Evolutionary conservation across 2,329 filamentous ascomycete genomes (phyloP), one percentile per base, ranked within the genome.

Genomic region (Paracoccidioides lutzii): DNA sequence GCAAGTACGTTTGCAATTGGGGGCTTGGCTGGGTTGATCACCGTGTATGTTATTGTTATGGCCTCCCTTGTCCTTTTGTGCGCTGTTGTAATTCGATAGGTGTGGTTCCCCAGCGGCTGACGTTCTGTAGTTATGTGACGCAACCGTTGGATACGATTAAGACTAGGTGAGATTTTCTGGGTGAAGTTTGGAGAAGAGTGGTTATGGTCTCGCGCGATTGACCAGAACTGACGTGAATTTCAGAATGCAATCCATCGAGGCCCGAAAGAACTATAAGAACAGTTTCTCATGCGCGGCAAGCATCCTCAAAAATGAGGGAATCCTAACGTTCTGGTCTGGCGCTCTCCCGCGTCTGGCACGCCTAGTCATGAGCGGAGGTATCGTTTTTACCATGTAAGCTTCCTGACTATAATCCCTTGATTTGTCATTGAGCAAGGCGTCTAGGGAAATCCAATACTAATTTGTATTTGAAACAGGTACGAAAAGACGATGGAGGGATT

Each of bases 401-500:
- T 30, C 22, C 22, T 22, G 1, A 22, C 22, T 22, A 22, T 22
- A 28, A 51, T 45, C 14, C 22, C 12, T 48, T 15, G 7, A 30
- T 33, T 14, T 22, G 12, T 4, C 33, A 6, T 37, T 37, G 7
- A 28, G 33, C 6, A 38, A n/a, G 41, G n/a, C n/a, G 37, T 50
- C 48, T 50, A 41, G 33, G 32, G 28, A 41, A 43, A 28, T 9
- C 50, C 22, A 15, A 42, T 57, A 42, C 55, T 64, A 54, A 61
- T 58, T 49, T 12, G 57, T 53, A 33, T 55, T 15, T 59, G 7
- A 10, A 52, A 52, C 56, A 69, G 71, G 84, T 93, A 96, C 69
- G 91, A 97, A 76, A 96, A 96, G 80, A 87, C 85, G 57, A 97
- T 97, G 77, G 91, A 96, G 54, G 65, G 90, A 57, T 82, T 98